phyloP scores from a whole-genome alignment of 495 filamentous ascomycete genomes.

The Pyrenopolyporus hunteri region DNA sequence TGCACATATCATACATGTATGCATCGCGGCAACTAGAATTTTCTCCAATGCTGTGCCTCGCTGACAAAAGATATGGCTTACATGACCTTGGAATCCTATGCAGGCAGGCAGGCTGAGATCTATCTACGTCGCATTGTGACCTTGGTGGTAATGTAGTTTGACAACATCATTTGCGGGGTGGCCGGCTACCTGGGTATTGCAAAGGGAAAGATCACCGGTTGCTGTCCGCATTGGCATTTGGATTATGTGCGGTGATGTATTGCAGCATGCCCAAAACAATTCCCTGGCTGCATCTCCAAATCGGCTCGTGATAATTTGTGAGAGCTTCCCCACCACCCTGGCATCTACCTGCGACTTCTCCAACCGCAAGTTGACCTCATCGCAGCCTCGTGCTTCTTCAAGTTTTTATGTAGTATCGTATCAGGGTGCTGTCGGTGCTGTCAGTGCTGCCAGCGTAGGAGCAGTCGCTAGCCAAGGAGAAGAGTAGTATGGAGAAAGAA shows the following conservation, averaged over 20 bases:
- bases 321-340: constrained; percentile 2
- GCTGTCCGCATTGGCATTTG: constrained; percentile 14
- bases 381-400: neutral
- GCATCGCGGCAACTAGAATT: too few species aligned
- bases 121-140: constrained; percentile 5
- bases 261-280: constrained; percentile 11
- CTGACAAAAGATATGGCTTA: constrained; percentile 1
- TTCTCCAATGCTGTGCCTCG: too few species aligned
- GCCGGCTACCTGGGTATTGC: neutral
- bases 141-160: too few species aligned
- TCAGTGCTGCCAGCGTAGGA: neutral
- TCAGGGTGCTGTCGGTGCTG: too few species aligned
- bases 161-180: constrained; percentile 36
- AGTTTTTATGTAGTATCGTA: neutral
- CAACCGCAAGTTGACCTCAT: constrained; percentile 17
- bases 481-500: neutral
- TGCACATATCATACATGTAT: too few species aligned
- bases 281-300: constrained; percentile 20
- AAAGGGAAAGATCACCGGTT: constrained; percentile 28
- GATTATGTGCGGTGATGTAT: constrained; percentile 25
- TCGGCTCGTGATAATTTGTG: constrained; percentile 31
- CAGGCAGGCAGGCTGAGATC: constrained; percentile 10
- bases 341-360: constrained; percentile 1
- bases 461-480: neutral
- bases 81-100: constrained; percentile 28